These are phyloP conservation scores for Trebouxia sp. DNA, from an alignment of 139 green algal genomes.

Conservation along the genomic window DNA sequence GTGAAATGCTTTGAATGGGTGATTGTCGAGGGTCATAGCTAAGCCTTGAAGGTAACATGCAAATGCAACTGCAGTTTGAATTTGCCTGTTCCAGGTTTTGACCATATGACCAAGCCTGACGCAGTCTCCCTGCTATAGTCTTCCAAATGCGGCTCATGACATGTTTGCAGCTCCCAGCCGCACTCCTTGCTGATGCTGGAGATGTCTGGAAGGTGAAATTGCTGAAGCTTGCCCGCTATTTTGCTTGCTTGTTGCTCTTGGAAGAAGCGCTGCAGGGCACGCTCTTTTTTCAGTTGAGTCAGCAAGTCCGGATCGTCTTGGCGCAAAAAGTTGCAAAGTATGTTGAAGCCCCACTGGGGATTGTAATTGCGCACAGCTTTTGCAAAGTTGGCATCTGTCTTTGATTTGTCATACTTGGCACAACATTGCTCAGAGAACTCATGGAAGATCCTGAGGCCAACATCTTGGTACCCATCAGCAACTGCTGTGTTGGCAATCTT, in stretches of 20 bases:
- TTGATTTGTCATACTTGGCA: conserved; percentile 19
- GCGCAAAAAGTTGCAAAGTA: neutral
- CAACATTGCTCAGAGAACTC: conserved; percentile 13
- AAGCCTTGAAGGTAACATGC: too few relatives aligned
- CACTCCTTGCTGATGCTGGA: conserved; percentile 10
- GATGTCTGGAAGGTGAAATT: conserved; percentile 17
- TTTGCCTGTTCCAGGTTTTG: too few relatives aligned
- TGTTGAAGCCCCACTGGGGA: neutral
- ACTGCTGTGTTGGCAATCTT: conserved; percentile 23
- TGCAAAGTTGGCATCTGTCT: conserved; percentile 21
- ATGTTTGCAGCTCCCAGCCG: neutral
- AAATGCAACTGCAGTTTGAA: too few relatives aligned
- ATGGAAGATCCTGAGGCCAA: conserved; percentile 16
- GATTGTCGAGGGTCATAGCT: too few relatives aligned
- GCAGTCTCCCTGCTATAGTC: too few relatives aligned
- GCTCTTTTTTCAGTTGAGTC: conserved; percentile 3
- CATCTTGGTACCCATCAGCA: conserved; percentile 9
- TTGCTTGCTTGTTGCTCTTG: neutral
- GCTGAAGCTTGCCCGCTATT: neutral
- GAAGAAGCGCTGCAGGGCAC: conserved; percentile 12
- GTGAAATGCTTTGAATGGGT: too few relatives aligned
- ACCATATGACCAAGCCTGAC: too few relatives aligned
- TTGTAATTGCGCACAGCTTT: conserved; percentile 11
- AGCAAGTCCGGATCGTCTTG: conserved; percentile 12
- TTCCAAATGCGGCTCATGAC: too few relatives aligned